phyloP scores from a whole-genome alignment of 768 basidiomycete species.

The Hypsizygus marmoreus region DNA sequence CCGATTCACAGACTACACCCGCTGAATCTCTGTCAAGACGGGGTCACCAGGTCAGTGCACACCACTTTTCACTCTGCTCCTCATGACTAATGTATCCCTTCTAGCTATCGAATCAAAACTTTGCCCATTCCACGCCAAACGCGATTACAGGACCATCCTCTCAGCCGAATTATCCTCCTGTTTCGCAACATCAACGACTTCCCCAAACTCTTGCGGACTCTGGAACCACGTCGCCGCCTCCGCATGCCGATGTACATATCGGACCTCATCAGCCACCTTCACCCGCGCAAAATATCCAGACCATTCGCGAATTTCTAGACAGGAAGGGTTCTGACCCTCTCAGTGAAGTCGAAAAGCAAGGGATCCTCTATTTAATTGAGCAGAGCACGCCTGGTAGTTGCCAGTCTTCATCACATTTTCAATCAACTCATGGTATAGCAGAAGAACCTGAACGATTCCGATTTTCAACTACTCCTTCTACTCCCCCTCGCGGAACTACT shows the following conservation, averaged over 20 bases:
- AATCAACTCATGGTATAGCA: slow-evolving; percentile 14
- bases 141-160: too few relatives aligned
- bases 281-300: slow-evolving; percentile 47
- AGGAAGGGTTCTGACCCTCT: slow-evolving; percentile 50
- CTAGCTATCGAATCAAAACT: too few relatives aligned
- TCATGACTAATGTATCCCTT: neutral
- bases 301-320: slow-evolving; percentile 49
- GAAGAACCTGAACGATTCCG: slow-evolving; percentile 59
- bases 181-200: slow-evolving; percentile 11
- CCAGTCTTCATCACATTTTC: neutral
- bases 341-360: slow-evolving; percentile 53
- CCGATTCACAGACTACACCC: slow-evolving; percentile 6
- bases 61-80: neutral
- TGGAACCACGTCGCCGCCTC: slow-evolving; percentile 7
- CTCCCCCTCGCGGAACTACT: slow-evolving; percentile 42
- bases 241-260: slow-evolving; percentile 3
- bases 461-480: slow-evolving; percentile 51
- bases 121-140: too few relatives aligned
- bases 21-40: slow-evolving; percentile 26
- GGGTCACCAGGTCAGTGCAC: slow-evolving; percentile 26
- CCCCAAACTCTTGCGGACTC: slow-evolving; percentile 5
- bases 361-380: slow-evolving; percentile 56
- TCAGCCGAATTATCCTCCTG: too few relatives aligned
- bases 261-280: slow-evolving; percentile 27
- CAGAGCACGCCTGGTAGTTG: slow-evolving; percentile 48